These are phyloP conservation scores for Lagenidium sp. DNA, from an alignment of 352 stramenopile species.

Conservation along the genomic window DNA sequence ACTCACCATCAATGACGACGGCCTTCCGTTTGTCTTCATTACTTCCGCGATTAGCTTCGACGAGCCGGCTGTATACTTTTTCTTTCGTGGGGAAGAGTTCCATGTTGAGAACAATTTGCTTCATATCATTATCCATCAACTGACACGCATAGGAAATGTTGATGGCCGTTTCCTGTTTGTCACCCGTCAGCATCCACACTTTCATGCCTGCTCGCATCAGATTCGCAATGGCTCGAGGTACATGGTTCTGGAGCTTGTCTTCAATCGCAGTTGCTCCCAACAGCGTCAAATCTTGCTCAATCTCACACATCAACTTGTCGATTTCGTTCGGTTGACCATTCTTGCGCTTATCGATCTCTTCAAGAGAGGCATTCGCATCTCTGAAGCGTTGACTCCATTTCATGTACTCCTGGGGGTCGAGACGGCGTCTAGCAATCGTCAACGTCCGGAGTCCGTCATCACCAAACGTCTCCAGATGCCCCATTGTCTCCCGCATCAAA, in stretches of 20 bases:
- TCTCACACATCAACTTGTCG: slow-evolving; percentile 59
- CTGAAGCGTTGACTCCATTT: slow-evolving; percentile 62
- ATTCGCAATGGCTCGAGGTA: slow-evolving; percentile 81
- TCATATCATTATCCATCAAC: slow-evolving; percentile 84
- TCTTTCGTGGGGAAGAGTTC: slow-evolving; percentile 48
- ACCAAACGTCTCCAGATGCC: slow-evolving; percentile 70
- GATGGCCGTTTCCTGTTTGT: slow-evolving; percentile 93
- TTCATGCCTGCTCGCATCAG: slow-evolving; percentile 85
- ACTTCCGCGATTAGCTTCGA: slow-evolving; percentile 15
- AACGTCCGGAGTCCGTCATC: slow-evolving; percentile 82
- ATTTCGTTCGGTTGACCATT: slow-evolving; percentile 55
- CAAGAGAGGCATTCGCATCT: slow-evolving; percentile 48
- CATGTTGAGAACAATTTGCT: slow-evolving; percentile 61
- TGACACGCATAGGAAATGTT: slow-evolving; percentile 91
- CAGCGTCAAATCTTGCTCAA: slow-evolving; percentile 76
- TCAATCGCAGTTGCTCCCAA: slow-evolving; percentile 90
- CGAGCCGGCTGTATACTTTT: slow-evolving; percentile 23
- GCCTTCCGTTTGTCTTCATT: slow-evolving; percentile 26
- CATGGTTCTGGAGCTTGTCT: slow-evolving; percentile 89
- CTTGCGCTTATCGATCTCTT: slow-evolving; percentile 79
- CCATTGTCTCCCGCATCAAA: slow-evolving; percentile 43
- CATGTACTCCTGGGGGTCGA: slow-evolving; percentile 50
- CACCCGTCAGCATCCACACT: slow-evolving; percentile 91
- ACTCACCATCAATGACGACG: slow-evolving; percentile 65
- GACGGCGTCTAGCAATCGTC: slow-evolving; percentile 50